phyloP scores from a whole-genome alignment of 148 eudicot genomes.

The Arctostaphylos glauca region DNA sequence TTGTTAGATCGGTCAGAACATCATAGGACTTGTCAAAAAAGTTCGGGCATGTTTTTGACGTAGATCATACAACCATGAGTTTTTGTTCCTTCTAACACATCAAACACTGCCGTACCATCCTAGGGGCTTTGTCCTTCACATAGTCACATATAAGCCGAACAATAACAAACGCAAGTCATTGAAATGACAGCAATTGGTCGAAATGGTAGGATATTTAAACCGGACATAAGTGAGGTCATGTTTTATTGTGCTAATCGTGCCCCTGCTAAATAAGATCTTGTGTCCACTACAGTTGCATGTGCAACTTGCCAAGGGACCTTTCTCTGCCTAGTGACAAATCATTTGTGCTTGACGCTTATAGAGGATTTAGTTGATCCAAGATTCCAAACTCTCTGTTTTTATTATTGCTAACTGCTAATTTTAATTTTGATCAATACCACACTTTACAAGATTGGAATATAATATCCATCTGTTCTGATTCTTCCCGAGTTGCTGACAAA shows the following conservation, averaged over 20 bases:
- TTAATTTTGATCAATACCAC: background rate
- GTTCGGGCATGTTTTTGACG: background rate
- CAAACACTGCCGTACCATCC: background rate
- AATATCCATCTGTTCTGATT: background rate
- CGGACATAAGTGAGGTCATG: background rate
- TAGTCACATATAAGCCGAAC: background rate
- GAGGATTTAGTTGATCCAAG: background rate
- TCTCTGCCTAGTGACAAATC: background rate
- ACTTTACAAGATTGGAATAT: background rate
- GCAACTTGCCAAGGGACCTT: background rate
- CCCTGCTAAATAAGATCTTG: background rate
- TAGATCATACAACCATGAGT: background rate
- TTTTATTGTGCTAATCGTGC: background rate
- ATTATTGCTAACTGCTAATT: background rate
- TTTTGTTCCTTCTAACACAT: background rate
- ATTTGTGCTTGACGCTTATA: background rate
- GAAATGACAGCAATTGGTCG: no score
- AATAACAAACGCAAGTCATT: background rate
- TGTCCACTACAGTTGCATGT: background rate
- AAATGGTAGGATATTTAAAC: background rate
- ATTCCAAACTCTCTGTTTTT: background rate
- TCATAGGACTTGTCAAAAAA: background rate
- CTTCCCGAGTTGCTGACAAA: background rate
- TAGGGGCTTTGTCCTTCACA: background rate
- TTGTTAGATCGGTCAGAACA: background rate